phyloP scores from a whole-genome alignment of 179 eudicot species.

The Silene coronaria region DNA sequence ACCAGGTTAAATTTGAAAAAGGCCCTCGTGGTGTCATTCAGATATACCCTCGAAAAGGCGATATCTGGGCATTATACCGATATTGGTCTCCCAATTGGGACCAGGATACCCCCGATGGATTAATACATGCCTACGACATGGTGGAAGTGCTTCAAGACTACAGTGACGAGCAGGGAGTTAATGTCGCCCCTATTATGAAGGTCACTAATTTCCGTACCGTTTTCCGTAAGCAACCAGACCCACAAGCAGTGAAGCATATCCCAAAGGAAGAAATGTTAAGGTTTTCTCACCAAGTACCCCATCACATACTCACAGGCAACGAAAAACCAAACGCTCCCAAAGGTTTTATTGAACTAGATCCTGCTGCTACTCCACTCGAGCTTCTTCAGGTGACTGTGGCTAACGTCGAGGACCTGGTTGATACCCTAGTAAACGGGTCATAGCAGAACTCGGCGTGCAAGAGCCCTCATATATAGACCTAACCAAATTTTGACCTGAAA shows the following conservation, averaged over 20 bases:
- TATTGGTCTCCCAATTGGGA: conserved; percentile 79
- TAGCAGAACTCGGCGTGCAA: too few species aligned
- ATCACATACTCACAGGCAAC: conserved; percentile 27
- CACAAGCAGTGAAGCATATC: conserved; percentile 24
- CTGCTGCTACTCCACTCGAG: conserved; percentile 12
- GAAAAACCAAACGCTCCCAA: conserved; percentile 29
- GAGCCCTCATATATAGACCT: neutral
- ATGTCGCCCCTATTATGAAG: conserved; percentile 30
- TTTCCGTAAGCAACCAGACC: conserved; percentile 23
- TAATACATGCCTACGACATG: conserved; percentile 69
- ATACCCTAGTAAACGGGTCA: neutral
- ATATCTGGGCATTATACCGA: conserved; percentile 77
- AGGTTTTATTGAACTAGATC: conserved; percentile 35
- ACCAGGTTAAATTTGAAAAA: conserved; percentile 50
- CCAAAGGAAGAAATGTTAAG: conserved; percentile 33
- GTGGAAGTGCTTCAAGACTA: conserved; percentile 77
- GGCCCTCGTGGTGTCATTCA: conserved; percentile 64
- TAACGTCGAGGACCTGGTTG: neutral
- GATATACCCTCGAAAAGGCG: conserved; percentile 73
- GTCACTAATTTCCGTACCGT: conserved; percentile 29
- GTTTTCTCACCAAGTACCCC: conserved; percentile 40
- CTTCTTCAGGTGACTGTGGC: conserved; percentile 5
- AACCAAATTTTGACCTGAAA: conserved; percentile 9
- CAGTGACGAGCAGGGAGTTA: conserved; percentile 38
- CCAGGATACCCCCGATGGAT: conserved; percentile 43